Base-by-base conservation (phyloP, 2,329 filamentous ascomycete species). In the Trichophyton verrucosum region DNA sequence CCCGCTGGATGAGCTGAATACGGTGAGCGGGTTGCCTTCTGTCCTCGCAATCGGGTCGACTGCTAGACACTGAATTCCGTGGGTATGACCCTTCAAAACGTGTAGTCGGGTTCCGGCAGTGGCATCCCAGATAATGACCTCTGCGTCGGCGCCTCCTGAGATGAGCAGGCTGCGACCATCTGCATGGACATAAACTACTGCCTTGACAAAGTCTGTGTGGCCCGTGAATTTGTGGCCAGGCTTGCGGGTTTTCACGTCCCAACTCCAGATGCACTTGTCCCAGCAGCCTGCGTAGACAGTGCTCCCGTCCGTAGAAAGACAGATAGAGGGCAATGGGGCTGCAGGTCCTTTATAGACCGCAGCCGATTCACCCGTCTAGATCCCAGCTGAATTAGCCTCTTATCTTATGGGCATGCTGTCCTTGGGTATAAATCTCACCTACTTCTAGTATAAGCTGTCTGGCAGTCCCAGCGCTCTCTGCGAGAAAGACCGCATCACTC, bases 241-340 rank as follows among this genome's bases (percentile, higher is more conserved):
- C 33, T 77, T 72, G 49, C 77, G 78, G 2, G 83, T 83, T 17
- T 80, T 76, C 36, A 86, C 76, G 67, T 88, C 81, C 88, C 90
- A 96, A 36, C 87, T 88, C 86, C 91, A 96, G 61, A 97, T 82
- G 20, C 84, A 81, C 76, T 95, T 96, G 75, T 99, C 92, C 94
- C 94, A 99, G 62, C 86, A 94, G 38, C 91, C 92, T 24, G 90
- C 90, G 72, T 90, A 96, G 27, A 76, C 59, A 9, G 96, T 70
- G 1, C 81, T 87, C 62, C 78, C 79, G 27, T 76, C 76, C 3
- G 77, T 72, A 13, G 84, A 85, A 40, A 89, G 78, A 15, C 87
- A 84, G 30, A 95, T 74, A 66, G 87, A 88, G 8, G 89, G 92
- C 8, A 96, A 78, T 1, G 94, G 94, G 2, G 89, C 87, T 53